A percentile compares a stretch with the other conserved stretches of the same genome.
phyloP scores from a whole-genome alignment of 164 flowering plant genomes.

The Brasenia schreberi region DNA sequence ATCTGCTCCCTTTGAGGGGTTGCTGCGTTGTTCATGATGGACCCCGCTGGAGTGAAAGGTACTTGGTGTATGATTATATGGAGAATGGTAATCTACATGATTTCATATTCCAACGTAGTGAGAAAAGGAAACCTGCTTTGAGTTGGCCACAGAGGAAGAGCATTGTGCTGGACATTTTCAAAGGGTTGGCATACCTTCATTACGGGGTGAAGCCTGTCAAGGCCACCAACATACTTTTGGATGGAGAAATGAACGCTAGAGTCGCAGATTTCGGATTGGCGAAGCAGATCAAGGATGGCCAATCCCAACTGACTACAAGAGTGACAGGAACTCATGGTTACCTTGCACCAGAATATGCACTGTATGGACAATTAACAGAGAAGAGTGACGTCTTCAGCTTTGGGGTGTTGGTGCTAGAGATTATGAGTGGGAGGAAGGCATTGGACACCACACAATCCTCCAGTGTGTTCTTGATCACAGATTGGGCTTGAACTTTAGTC shows the following conservation, averaged over 20 bases:
- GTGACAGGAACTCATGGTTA: conserved; percentile 89
- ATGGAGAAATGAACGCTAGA: conserved; percentile 57
- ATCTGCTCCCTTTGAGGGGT: conserved; percentile 58
- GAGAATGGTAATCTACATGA: conserved; percentile 63
- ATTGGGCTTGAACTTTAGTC: conserved; percentile 79
- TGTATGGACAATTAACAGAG: conserved; percentile 84
- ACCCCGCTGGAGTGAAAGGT: conserved; percentile 24
- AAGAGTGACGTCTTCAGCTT: conserved; percentile 87
- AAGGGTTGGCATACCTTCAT: conserved; percentile 68
- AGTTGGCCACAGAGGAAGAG: conserved; percentile 65
- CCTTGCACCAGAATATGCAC: conserved; percentile 75
- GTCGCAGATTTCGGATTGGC: conserved; percentile 81
- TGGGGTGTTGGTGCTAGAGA: conserved; percentile 66
- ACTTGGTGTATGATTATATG: conserved; percentile 69
- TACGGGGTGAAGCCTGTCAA: conserved; percentile 81
- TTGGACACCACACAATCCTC: conserved; percentile 38
- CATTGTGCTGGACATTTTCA: conserved; percentile 68
- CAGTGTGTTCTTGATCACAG: conserved; percentile 43
- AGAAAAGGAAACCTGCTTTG: conserved; percentile 12
- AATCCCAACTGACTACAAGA: conserved; percentile 79
- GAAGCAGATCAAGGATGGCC: conserved; percentile 58
- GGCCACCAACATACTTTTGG: conserved; percentile 70
- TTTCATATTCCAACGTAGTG: conserved; percentile 17
- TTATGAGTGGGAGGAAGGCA: conserved; percentile 78
- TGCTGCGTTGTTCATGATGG: conserved; percentile 34